Conservation (phyloP, 2,329 filamentous ascomycete genomes). For the Diplocarpon rosae region DNA sequence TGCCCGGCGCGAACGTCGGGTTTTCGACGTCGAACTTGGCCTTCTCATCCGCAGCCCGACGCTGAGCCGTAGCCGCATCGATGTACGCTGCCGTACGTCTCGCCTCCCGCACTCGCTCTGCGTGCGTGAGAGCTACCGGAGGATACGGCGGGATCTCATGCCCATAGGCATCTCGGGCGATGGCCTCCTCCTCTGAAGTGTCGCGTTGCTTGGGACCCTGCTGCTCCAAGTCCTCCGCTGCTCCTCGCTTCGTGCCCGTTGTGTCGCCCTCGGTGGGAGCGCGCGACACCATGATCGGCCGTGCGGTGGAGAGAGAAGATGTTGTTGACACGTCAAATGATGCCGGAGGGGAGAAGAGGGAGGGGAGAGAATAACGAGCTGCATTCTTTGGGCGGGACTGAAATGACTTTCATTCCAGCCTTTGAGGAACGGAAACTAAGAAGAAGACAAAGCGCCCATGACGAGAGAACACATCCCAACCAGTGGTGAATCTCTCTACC, state of each 20-base stretch:
- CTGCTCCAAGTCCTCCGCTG: background rate
- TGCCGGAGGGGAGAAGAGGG: background rate
- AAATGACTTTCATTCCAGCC: background rate
- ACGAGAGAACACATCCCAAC: background rate
- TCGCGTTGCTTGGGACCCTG: background rate
- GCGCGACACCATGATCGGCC: slow-evolving; percentile 1
- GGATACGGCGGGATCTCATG: background rate
- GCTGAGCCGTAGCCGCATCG: background rate
- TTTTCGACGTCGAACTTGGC: background rate
- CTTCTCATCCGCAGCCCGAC: background rate
- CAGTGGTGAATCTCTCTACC: background rate
- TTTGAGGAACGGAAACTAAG: background rate
- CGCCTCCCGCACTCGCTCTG: background rate
- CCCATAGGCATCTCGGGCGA: background rate
- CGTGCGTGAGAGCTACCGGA: background rate
- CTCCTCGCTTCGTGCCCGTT: background rate
- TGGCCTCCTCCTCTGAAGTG: background rate
- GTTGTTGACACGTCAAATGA: background rate
- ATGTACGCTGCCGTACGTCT: background rate
- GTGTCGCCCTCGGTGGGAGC: background rate
- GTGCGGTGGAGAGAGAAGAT: background rate
- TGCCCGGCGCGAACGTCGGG: slow-evolving; percentile 7
- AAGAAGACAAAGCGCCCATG: background rate
- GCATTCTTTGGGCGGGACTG: background rate
- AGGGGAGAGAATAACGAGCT: background rate